Conservation (phyloP, 345 rosid genomes). For the Angophora floribunda region DNA sequence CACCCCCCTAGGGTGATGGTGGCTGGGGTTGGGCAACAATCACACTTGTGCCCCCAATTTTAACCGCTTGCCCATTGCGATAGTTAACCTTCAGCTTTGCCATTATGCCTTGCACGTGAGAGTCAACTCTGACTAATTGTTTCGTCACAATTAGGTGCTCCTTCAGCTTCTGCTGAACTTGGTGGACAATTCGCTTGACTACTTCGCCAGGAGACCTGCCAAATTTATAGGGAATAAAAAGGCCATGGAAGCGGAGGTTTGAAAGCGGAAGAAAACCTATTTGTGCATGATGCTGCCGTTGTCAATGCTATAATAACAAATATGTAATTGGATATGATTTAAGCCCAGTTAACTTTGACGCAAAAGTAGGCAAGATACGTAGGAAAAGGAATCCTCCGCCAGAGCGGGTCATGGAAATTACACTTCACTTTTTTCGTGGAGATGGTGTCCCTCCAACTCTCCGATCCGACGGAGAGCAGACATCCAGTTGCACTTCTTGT, state of each 20-base stretch:
- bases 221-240: rapidly evolving
- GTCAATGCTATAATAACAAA: rapidly evolving
- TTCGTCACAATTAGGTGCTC: background rate
- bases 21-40: too few species aligned
- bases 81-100: background rate
- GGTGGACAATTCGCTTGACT: background rate
- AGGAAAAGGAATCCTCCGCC: rapidly evolving
- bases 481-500: rapidly evolving
- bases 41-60: background rate
- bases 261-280: background rate
- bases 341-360: rapidly evolving
- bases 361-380: rapidly evolving
- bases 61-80: background rate
- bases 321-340: rapidly evolving
- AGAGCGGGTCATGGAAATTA: too few species aligned
- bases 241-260: rapidly evolving
- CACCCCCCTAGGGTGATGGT: too few species aligned
- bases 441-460: too few species aligned
- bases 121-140: background rate
- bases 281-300: background rate
- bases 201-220: background rate
- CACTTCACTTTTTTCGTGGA: rapidly evolving
- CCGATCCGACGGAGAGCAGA: rapidly evolving
- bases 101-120: background rate
- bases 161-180: background rate